Evolutionary conservation across 352 stramenopile genomes (phyloP).

Genomic region (Pythium apleroticum): DNA sequence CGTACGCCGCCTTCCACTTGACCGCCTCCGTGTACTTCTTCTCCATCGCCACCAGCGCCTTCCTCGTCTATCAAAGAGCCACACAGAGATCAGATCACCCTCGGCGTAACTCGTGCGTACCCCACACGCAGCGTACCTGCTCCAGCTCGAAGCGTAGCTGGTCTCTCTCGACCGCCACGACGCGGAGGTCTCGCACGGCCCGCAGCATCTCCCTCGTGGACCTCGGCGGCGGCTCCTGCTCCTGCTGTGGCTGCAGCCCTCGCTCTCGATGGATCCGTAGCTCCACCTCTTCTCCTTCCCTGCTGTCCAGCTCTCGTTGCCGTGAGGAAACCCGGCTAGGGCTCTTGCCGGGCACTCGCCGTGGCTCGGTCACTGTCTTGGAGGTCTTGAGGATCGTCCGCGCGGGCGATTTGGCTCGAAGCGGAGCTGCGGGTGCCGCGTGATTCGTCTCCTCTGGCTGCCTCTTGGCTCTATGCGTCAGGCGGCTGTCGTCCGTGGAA

Average conservation of each 20-base stretch:
- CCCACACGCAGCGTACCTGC: constrained; percentile 30
- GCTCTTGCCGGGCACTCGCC: neutral
- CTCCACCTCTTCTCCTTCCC: neutral
- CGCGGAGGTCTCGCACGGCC: constrained; percentile 55
- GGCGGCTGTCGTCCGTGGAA: constrained; percentile 4
- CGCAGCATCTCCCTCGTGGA: constrained; percentile 27
- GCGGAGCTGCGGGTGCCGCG: neutral
- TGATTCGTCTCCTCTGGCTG: neutral
- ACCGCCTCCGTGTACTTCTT: constrained; percentile 50
- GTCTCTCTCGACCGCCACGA: constrained; percentile 68
- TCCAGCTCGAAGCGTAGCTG: constrained; percentile 78
- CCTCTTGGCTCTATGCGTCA: neutral
- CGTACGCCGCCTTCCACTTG: constrained; percentile 55
- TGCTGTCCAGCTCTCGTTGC: neutral
- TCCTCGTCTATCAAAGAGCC: constrained; percentile 40
- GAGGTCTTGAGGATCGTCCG: constrained; percentile 25
- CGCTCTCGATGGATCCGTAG: constrained; percentile 30
- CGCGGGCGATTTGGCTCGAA: constrained; percentile 20
- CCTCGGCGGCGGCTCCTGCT: constrained; percentile 4
- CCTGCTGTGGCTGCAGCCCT: neutral
- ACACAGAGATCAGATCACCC: neutral
- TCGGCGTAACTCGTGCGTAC: neutral
- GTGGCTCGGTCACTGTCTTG: neutral
- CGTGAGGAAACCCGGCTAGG: neutral
- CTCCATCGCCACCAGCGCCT: constrained; percentile 37